Base-by-base conservation (phyloP, 2,329 filamentous ascomycete genomes). In the Ambrosiella xylebori region DNA sequence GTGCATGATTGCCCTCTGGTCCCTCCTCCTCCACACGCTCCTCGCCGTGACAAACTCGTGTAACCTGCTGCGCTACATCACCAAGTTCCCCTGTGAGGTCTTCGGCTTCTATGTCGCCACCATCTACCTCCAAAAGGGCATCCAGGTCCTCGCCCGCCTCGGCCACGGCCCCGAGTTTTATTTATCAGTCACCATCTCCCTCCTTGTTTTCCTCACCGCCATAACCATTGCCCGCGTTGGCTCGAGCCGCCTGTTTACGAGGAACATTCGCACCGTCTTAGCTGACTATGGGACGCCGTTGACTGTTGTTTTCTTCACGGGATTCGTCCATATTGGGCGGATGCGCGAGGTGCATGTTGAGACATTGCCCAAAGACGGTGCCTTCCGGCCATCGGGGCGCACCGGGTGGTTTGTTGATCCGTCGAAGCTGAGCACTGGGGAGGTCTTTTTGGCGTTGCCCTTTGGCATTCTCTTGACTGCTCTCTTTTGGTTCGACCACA, bases 31-130 rank as follows among this genome's bases (percentile, higher is more conserved):
- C 71, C 88, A 95, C 70, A 90, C 85, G 85, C 73, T 88, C 47
- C 77, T 94, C 17, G 88, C 88, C 54, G 74, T 88, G 58, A 87
- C 86, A 9, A 95, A 95, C 68, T 82, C 87, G 1, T 95, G 89
- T 73, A 93, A 95, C 69, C 85, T 78, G 65, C 75, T 95, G n/a
- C 84, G 82, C 65, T 95, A 90, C 69, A 88, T 95, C 19, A 95
- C 89, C 0, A 79, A 88, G 12, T 95, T 95, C 67, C 88, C 88
- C 27, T 95, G 89, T 71, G 89, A 95, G 68, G 93, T 91, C 65
- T 95, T 95, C 64, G 89, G 88, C 55, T 94, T 95, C 71, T 95
- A 95, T 67, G 88, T 95, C 53, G 88, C 88, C 59, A 89, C 86
- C 66, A 91, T 95, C 69, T 95, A 95, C 67, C 76, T 95, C 17